Evolutionary conservation across 2,329 filamentous ascomycete species (phyloP).

Genomic region (Peltaster fructicola): DNA sequence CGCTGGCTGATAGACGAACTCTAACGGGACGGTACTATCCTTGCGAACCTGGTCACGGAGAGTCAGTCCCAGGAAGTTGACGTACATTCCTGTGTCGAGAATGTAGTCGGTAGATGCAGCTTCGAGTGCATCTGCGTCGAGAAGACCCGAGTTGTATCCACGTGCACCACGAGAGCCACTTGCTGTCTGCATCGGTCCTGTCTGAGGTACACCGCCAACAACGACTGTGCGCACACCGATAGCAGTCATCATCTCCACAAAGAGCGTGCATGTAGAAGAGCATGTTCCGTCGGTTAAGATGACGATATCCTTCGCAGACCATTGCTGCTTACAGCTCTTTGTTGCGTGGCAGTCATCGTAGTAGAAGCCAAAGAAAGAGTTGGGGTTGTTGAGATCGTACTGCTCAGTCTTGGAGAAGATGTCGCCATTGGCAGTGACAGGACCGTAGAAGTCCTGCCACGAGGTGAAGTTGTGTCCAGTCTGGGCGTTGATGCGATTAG

Average conservation of each 20-base stretch:
- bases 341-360: constrained; percentile 14
- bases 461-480: constrained; percentile 14
- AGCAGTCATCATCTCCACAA: constrained; percentile 20
- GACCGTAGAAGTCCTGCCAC: constrained; percentile 15
- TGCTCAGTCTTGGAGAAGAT: constrained; percentile 20
- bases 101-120: constrained; percentile 2
- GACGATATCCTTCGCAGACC: constrained; percentile 22
- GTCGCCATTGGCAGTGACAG: constrained; percentile 10
- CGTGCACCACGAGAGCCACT: constrained; percentile 3
- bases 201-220: constrained; percentile 21
- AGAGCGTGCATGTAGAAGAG: constrained; percentile 25
- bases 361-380: constrained; percentile 9
- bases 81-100: constrained; percentile 11
- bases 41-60: constrained; percentile 22
- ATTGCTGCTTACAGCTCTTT: constrained; percentile 21
- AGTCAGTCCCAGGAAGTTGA: constrained; percentile 16
- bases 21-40: constrained; percentile 16
- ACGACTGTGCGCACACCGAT: constrained; percentile 17
- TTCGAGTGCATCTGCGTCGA: constrained; percentile 2
- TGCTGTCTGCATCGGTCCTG: constrained; percentile 21
- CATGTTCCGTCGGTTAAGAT: constrained; percentile 26
- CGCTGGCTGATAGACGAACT: constrained; percentile 14
- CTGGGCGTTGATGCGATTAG: constrained; percentile 10
- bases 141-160: constrained; percentile 1
- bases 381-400: constrained; percentile 15